Conservation (phyloP, 441 rosid genomes). For the Bruguiera hainesii region DNA sequence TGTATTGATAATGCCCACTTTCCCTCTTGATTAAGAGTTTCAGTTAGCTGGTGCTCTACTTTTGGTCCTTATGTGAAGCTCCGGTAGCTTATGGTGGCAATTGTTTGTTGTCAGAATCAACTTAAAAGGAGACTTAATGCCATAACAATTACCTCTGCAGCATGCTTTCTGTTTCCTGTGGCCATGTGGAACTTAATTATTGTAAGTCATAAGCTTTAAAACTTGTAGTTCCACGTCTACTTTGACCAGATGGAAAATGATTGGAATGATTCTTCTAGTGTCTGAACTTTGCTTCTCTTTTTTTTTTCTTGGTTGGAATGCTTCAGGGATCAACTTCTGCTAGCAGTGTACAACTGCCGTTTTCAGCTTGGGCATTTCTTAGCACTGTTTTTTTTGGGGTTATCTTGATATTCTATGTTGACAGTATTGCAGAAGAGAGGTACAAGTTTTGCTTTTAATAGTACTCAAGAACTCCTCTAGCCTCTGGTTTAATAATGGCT, state of each 20-base stretch:
- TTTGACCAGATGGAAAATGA: conserved; percentile 2
- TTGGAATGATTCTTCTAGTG: conserved; percentile 9
- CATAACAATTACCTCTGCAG: conserved; percentile 74
- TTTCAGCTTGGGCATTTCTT: conserved; percentile 85
- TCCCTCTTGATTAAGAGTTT: conserved; percentile 13
- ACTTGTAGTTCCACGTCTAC: conserved; percentile 6
- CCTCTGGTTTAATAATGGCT: conserved; percentile 1
- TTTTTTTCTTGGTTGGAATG: conserved; percentile 20
- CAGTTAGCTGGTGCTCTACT: background rate
- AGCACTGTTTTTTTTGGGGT: conserved; percentile 79
- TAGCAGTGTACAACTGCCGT: conserved; percentile 49
- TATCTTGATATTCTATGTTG: conserved; percentile 80
- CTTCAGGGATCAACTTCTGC: conserved; percentile 69
- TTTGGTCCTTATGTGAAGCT: background rate
- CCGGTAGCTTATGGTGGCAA: background rate
- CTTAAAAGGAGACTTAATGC: conserved; percentile 89
- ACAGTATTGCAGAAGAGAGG: conserved; percentile 95
- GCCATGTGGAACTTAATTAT: conserved; percentile 96
- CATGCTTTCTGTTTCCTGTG: conserved; percentile 87
- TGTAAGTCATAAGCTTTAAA: conserved; percentile 45
- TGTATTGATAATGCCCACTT: conserved; percentile 3
- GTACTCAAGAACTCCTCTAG: conserved; percentile 2
- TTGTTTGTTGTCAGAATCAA: conserved; percentile 56
- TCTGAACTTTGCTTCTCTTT: conserved; percentile 2
- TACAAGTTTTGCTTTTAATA: conserved; percentile 17